phyloP scores from a whole-genome alignment of 805 yeast genomes.

The Blastobotrys chiropterorum region DNA sequence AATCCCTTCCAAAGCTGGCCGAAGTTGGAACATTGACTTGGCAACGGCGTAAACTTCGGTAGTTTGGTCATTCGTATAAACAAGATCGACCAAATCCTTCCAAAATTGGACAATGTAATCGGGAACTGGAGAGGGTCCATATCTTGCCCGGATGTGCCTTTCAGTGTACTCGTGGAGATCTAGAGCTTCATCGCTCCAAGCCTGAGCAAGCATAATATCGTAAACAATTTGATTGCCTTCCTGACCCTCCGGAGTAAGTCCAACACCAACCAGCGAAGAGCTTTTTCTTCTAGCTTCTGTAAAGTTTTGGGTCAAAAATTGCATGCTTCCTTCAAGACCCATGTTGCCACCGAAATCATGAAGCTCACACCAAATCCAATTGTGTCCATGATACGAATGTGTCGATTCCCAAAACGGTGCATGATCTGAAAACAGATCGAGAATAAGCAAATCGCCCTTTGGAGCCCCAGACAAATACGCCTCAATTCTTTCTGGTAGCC shows the following conservation, averaged over 20 bases:
- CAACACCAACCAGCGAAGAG: constrained; percentile 9
- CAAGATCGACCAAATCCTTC: constrained; percentile 11
- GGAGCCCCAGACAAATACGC: constrained; percentile 11
- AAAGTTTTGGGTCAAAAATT: constrained; percentile 10
- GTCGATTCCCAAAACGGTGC: constrained; percentile 11
- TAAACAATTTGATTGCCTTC: constrained; percentile 15
- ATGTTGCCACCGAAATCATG: constrained; percentile 13
- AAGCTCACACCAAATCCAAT: constrained; percentile 18
- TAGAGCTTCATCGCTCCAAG: constrained; percentile 10
- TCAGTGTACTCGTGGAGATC: constrained; percentile 7
- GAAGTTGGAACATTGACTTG: constrained; percentile 6
- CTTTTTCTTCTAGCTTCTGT: constrained; percentile 7
- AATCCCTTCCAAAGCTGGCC: constrained; percentile 9
- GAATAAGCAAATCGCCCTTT: constrained; percentile 9
- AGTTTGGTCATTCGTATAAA: constrained; percentile 11
- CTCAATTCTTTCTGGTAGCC: constrained; percentile 10
- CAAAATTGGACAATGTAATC: constrained; percentile 5
- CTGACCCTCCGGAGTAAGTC: constrained; percentile 13
- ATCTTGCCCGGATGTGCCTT: constrained; percentile 8
- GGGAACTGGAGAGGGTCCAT: constrained; percentile 10
- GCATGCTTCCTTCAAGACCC: constrained; percentile 14
- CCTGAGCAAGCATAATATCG: constrained; percentile 12
- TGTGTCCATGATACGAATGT: constrained; percentile 12
- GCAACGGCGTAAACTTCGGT: constrained; percentile 9
- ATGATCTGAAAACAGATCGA: constrained; percentile 13